These are phyloP conservation scores for Fusarium sambucinum DNA, from an alignment of 2,329 filamentous ascomycete genomes.

Conservation along the genomic window DNA sequence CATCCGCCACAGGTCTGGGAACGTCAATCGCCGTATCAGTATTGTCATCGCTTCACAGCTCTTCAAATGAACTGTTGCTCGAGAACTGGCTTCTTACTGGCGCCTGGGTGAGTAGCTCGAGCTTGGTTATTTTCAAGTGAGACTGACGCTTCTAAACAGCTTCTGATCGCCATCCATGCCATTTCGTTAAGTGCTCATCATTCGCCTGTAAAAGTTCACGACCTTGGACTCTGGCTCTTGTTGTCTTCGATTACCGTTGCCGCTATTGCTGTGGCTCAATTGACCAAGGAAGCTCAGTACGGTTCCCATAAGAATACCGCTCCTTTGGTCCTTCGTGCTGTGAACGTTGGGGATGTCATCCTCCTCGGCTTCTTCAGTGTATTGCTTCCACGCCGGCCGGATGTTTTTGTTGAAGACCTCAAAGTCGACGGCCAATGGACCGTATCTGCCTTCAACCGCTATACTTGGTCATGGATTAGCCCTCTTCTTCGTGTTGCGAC, in stretches of 20 bases:
- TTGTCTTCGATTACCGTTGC: constrained; percentile 61
- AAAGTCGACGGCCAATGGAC: constrained; percentile 74
- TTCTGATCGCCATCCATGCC: constrained; percentile 65
- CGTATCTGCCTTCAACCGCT: constrained; percentile 69
- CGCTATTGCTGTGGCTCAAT: constrained; percentile 60
- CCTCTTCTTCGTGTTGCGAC: constrained; percentile 66
- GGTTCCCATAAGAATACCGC: constrained; percentile 54
- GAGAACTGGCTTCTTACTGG: constrained; percentile 71
- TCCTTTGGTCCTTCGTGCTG: constrained; percentile 59
- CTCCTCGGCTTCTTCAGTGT: constrained; percentile 62
- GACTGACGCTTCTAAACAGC: constrained; percentile 53
- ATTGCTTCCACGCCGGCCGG: constrained; percentile 74
- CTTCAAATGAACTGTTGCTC: constrained; percentile 57
- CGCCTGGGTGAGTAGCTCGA: constrained; percentile 69
- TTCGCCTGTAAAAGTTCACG: constrained; percentile 64
- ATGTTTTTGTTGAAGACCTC: constrained; percentile 70
- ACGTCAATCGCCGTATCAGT: constrained; percentile 69
- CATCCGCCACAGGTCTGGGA: constrained; percentile 66
- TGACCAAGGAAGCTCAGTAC: constrained; percentile 52
- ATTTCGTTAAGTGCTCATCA: constrained; percentile 62
- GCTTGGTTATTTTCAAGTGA: not conserved
- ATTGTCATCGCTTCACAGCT: constrained; percentile 58
- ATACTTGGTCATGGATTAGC: constrained; percentile 74
- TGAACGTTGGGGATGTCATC: constrained; percentile 61
- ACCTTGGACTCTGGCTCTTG: constrained; percentile 65